phyloP scores from a whole-genome alignment of 768 basidiomycete genomes.

The Asterophora lycoperdoides region DNA sequence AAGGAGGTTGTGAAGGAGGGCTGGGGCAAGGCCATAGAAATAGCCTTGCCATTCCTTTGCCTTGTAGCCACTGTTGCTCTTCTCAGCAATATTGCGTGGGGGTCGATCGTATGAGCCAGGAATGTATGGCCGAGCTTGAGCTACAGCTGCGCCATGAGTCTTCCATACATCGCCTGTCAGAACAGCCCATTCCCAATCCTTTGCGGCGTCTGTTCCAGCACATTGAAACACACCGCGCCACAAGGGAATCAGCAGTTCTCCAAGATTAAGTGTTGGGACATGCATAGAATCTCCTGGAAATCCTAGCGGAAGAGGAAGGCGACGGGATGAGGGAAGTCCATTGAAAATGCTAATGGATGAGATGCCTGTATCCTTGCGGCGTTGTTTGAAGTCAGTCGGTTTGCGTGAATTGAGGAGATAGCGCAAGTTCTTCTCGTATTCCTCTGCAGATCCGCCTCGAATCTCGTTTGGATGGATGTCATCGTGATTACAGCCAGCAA shows the following conservation, averaged over 20 bases:
- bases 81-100: slow-evolving; percentile 28
- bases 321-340: slow-evolving; percentile 17
- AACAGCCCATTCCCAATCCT: slow-evolving; percentile 28
- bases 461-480: slow-evolving; percentile 12
- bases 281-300: slow-evolving; percentile 39
- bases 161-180: slow-evolving; percentile 30
- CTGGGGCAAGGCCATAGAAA: slow-evolving; percentile 31
- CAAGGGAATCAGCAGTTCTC: slow-evolving; percentile 3
- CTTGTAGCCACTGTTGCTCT: slow-evolving; percentile 36
- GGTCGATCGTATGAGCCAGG: slow-evolving; percentile 27
- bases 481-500: slow-evolving; percentile 20
- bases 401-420: slow-evolving; percentile 12
- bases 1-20: slow-evolving; percentile 24
- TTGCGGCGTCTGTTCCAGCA: slow-evolving; percentile 14
- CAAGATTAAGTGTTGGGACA: slow-evolving; percentile 29
- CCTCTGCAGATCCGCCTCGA: background rate
- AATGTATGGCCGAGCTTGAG: slow-evolving; percentile 15
- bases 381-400: slow-evolving; percentile 11
- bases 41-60: slow-evolving; percentile 31
- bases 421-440: background rate
- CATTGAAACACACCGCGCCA: slow-evolving; percentile 28
- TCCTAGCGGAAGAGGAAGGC: slow-evolving; percentile 24
- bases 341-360: slow-evolving; percentile 29
- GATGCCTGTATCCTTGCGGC: slow-evolving; percentile 28
- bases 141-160: slow-evolving; percentile 24